Percentiles rank a stretch among this genome's conserved stretches.
Evolutionary conservation across 2,329 filamentous ascomycete species (phyloP).

Genomic region (Colletotrichum sp.): DNA sequence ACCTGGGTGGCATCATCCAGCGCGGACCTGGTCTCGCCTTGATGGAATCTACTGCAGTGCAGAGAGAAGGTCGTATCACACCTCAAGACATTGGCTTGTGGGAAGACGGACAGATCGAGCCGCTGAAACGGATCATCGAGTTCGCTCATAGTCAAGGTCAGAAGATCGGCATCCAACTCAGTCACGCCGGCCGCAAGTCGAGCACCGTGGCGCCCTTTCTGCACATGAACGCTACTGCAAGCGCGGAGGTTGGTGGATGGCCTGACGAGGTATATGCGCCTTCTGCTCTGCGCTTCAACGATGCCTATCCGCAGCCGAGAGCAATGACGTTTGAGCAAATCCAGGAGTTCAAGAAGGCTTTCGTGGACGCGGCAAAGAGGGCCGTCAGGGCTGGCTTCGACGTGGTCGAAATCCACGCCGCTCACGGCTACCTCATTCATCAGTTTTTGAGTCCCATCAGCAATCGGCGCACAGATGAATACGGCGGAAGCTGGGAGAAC

Average conservation of each 20-base stretch:
- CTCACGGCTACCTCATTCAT: slow-evolving; percentile 79
- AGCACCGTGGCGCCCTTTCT: slow-evolving; percentile 65
- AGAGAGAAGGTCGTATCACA: slow-evolving; percentile 70
- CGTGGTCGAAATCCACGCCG: slow-evolving; percentile 75
- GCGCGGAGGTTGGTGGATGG: slow-evolving; percentile 56
- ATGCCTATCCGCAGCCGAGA: slow-evolving; percentile 63
- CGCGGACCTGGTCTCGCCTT: slow-evolving; percentile 69
- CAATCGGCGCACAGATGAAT: slow-evolving; percentile 73
- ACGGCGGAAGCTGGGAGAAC: slow-evolving; percentile 76
- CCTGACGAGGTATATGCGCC: slow-evolving; percentile 55
- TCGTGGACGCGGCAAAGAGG: slow-evolving; percentile 56
- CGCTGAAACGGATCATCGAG: slow-evolving; percentile 60
- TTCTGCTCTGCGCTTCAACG: slow-evolving; percentile 57
- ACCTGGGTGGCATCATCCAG: slow-evolving; percentile 74
- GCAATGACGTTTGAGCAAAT: slow-evolving; percentile 73
- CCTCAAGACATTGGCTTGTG: slow-evolving; percentile 71
- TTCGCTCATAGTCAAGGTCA: slow-evolving; percentile 63
- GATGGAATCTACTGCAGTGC: slow-evolving; percentile 70
- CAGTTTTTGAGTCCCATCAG: slow-evolving; percentile 71
- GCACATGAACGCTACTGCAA: slow-evolving; percentile 60
- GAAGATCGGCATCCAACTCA: slow-evolving; percentile 75
- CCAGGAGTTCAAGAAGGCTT: slow-evolving; percentile 64
- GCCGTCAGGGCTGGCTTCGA: slow-evolving; percentile 71
- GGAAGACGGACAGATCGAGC: slow-evolving; percentile 71
- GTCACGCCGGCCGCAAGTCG: slow-evolving; percentile 73